Percentiles rank a stretch among this genome's conserved stretches.
These are phyloP conservation scores for Calamus simplicifolius DNA, from an alignment of 176 grass and related monocot genomes.

Conservation along the genomic window DNA sequence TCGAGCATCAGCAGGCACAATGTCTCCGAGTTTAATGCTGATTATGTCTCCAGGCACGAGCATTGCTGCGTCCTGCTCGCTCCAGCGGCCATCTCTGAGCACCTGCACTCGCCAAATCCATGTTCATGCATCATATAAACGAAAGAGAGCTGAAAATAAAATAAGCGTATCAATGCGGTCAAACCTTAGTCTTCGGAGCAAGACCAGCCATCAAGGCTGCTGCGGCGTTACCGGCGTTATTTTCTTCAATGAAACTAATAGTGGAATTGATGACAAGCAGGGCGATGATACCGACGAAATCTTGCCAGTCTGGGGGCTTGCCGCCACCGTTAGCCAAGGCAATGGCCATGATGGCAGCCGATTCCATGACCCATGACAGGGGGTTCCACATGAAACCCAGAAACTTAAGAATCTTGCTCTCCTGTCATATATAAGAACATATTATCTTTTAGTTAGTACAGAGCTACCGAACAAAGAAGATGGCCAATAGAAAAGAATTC, in stretches of 20 bases:
- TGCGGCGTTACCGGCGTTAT: conserved; percentile 77
- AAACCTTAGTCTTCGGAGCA: conserved; percentile 61
- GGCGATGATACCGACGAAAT: conserved; percentile 81
- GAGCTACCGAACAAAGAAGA: neutral
- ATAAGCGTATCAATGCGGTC: neutral
- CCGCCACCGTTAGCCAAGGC: conserved; percentile 55
- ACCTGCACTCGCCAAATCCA: conserved; percentile 27
- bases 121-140: too few species aligned
- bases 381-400: conserved; percentile 99
- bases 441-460: neutral
- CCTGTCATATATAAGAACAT: conserved; percentile 29
- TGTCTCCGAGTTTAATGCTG: conserved; percentile 86
- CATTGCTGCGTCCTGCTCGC: conserved; percentile 54
- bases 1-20: conserved; percentile 68
- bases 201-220: conserved; percentile 91
- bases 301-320: conserved; percentile 89
- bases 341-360: conserved; percentile 85
- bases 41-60: conserved; percentile 87
- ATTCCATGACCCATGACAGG: conserved; percentile 94
- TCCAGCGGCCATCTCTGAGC: conserved; percentile 64
- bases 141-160: neutral
- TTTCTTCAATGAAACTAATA: conserved; percentile 80
- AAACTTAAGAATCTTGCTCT: conserved; percentile 86
- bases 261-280: conserved; percentile 71
- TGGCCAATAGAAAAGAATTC: neutral